Percentiles rank a stretch among this genome's conserved stretches.
These are phyloP conservation scores for Capsicum baccatum DNA, from an alignment of 257 asterid species.

Conservation along the genomic window DNA sequence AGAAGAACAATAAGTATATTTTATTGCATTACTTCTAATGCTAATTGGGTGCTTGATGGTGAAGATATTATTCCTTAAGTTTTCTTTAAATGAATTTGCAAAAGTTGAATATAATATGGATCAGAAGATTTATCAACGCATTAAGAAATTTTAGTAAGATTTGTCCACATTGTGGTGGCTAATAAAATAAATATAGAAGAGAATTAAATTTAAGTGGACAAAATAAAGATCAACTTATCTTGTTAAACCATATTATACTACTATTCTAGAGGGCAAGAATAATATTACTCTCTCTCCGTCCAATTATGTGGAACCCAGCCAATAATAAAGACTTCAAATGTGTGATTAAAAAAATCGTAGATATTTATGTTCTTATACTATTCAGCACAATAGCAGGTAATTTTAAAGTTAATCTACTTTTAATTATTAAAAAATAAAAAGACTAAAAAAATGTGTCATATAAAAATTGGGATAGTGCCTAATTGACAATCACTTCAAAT, in stretches of 20 bases:
- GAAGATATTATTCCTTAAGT: no score
- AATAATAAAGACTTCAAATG: no score
- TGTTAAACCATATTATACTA: not conserved
- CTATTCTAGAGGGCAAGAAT: not conserved
- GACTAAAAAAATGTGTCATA: not conserved
- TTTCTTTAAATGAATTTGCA: no score
- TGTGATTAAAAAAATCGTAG: not conserved
- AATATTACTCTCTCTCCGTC: not conserved
- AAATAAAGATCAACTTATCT: slow-evolving; percentile 9
- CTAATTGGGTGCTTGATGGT: no score
- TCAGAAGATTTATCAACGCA: not conserved
- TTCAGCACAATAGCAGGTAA: not conserved
- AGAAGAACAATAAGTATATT: no score
- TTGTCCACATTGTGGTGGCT: not conserved
- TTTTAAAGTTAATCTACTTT: not conserved
- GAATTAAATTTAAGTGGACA: not conserved
- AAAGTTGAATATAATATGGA: no score
- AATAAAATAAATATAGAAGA: not conserved
- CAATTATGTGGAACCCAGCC: no score
- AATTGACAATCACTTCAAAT: not conserved
- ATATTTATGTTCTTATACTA: not conserved
- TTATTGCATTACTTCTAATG: no score
- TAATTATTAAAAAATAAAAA: not conserved
- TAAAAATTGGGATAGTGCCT: no score
- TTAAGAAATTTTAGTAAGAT: not conserved